Percentiles rank a stretch among this genome's conserved stretches.
phyloP scores from a whole-genome alignment of 202 grass and related monocot species.

The Miscanthus sacchariflorus region DNA sequence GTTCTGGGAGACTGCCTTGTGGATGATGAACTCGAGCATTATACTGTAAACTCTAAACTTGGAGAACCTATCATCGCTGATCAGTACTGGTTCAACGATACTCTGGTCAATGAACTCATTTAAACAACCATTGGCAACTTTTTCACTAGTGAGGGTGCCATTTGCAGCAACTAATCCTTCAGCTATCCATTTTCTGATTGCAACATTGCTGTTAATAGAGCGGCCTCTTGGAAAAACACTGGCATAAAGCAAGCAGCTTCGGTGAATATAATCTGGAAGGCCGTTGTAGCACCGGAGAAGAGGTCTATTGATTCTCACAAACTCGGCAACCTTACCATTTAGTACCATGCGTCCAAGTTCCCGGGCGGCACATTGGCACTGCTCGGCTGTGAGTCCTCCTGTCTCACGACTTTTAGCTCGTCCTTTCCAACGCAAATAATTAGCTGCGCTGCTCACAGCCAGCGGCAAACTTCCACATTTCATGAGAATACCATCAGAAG shows the following conservation, averaged over 20 bases:
- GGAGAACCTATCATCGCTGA: neutral
- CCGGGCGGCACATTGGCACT: too few species aligned
- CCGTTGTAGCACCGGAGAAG: neutral
- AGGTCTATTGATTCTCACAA: neutral
- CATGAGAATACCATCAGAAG: too few species aligned
- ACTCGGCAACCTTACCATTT: too few species aligned
- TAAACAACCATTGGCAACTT: neutral
- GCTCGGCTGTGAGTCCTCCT: too few species aligned
- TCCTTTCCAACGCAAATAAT: too few species aligned
- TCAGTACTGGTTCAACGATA: slow-evolving; percentile 13
- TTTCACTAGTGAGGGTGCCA: neutral
- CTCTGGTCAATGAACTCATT: slow-evolving; percentile 6
- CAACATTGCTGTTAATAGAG: neutral
- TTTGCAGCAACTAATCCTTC: neutral
- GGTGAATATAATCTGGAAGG: neutral
- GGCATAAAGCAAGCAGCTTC: neutral
- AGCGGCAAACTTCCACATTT: too few species aligned
- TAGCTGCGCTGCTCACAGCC: too few species aligned
- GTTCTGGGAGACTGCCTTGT: neutral
- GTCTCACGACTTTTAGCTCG: too few species aligned
- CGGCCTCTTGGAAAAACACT: neutral
- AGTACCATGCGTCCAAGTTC: too few species aligned
- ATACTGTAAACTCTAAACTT: neutral
- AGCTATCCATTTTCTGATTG: neutral
- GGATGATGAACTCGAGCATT: slow-evolving; percentile 31